Conservation (phyloP, 1,139 yeast genomes). For the Lodderomyces oxycetoniae region DNA sequence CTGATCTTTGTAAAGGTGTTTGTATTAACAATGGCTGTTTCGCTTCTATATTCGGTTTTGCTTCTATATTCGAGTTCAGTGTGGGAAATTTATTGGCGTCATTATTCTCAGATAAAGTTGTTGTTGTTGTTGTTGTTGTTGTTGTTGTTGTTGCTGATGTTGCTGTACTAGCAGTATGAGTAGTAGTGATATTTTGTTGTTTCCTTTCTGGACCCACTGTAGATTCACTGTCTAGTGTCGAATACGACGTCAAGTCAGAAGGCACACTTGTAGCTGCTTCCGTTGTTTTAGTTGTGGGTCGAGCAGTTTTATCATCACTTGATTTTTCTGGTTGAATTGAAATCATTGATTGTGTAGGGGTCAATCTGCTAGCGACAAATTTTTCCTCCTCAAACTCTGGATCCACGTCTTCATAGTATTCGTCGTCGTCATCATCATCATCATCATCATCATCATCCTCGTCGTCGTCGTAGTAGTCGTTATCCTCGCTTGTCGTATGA, state of each 20-base stretch:
- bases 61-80: neutral
- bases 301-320: neutral
- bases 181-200: no score
- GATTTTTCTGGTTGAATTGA: neutral
- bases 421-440: slow-evolving; percentile 6
- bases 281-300: neutral
- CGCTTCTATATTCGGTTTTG: neutral
- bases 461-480: neutral
- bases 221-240: slow-evolving; percentile 6
- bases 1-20: slow-evolving; percentile 33
- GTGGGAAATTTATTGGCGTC: neutral
- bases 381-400: slow-evolving; percentile 1
- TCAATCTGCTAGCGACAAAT: slow-evolving; percentile 2
- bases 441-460: slow-evolving; percentile 8
- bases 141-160: no score
- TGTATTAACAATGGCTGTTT: slow-evolving; percentile 3
- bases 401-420: neutral
- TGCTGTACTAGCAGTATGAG: no score
- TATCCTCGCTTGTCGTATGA: neutral
- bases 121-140: no score
- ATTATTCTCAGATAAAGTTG: no score
- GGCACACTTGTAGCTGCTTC: neutral
- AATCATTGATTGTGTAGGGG: neutral
- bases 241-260: slow-evolving; percentile 2
- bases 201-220: no score